A percentile compares a stretch with the other conserved stretches of the same genome.
These are phyloP conservation scores for Pigoraptor vietnamica DNA, from an alignment of 78 protist genomes.

Conservation along the genomic window DNA sequence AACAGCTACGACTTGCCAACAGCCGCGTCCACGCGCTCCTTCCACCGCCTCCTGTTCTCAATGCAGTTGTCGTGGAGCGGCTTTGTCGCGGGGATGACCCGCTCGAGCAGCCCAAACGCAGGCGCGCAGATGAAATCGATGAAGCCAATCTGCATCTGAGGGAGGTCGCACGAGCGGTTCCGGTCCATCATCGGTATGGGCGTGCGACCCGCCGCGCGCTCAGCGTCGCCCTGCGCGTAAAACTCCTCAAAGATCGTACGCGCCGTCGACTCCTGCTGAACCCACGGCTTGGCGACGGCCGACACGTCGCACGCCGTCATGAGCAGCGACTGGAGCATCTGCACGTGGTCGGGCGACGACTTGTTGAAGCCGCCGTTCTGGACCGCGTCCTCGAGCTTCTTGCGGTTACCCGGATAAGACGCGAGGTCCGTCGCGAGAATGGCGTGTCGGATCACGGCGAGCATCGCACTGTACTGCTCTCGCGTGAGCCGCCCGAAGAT, in stretches of 20 bases:
- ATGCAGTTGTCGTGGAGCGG: background rate
- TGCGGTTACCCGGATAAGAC: background rate
- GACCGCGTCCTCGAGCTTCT: background rate
- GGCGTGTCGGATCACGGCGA: background rate
- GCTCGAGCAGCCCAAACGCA: background rate
- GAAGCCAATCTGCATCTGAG: slow-evolving; percentile 1
- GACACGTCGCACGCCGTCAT: slow-evolving; percentile 12
- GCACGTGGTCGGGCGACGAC: background rate
- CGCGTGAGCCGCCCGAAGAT: background rate
- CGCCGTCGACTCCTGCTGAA: background rate
- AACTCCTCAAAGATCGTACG: background rate
- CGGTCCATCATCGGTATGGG: slow-evolving; percentile 6
- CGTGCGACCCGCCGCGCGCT: background rate
- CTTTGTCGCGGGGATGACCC: background rate
- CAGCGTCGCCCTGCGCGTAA: slow-evolving; percentile 8
- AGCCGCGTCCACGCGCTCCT: background rate
- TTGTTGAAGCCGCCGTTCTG: background rate
- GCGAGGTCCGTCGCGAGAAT: slow-evolving; percentile 16
- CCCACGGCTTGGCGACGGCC: slow-evolving; percentile 3
- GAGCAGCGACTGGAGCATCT: background rate
- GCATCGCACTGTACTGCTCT: background rate
- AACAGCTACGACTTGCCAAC: too few relatives aligned
- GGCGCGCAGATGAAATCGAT: background rate
- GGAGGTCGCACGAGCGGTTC: background rate
- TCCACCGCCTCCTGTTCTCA: background rate